Evolutionary conservation across 345 rosid species (phyloP).

Genomic region (Linum tenue): DNA sequence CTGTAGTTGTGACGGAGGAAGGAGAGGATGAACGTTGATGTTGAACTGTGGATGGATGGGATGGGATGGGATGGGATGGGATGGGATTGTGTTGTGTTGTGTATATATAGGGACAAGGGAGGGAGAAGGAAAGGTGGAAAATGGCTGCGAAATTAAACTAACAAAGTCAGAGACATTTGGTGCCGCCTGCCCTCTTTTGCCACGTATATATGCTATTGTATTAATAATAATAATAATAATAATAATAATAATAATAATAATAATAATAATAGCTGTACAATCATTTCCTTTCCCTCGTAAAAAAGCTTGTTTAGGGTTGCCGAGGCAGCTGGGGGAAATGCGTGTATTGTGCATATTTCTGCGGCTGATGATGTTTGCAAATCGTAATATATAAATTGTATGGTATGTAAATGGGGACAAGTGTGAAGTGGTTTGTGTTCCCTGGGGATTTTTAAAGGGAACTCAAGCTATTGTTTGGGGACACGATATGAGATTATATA

Average conservation of each 20-base stretch:
- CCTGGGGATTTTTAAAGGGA: no score
- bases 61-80: no score
- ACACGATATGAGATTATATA: no score
- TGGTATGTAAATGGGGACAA: neutral
- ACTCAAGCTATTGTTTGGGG: no score
- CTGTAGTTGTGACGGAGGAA: no score
- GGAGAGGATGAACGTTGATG: neutral
- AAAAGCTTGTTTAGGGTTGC: no score
- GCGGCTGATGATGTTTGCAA: neutral
- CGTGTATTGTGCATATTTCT: no score
- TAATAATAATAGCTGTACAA: no score
- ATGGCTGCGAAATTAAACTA: constrained; percentile 7
- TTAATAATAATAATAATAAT: no score
- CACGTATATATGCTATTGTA: neutral
- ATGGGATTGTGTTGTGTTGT: neutral
- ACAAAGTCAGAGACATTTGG: constrained; percentile 23
- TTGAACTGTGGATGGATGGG: neutral
- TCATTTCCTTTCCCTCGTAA: no score
- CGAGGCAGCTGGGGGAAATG: no score
- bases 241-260: no score
- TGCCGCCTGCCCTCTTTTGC: constrained; percentile 26
- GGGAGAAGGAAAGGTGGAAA: neutral
- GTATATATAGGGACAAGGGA: constrained; percentile 4
- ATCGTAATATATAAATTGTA: neutral
- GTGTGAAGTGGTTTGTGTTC: neutral